These are phyloP conservation scores for Kingdonia uniflora DNA, from an alignment of 164 flowering plant species.

Conservation along the genomic window DNA sequence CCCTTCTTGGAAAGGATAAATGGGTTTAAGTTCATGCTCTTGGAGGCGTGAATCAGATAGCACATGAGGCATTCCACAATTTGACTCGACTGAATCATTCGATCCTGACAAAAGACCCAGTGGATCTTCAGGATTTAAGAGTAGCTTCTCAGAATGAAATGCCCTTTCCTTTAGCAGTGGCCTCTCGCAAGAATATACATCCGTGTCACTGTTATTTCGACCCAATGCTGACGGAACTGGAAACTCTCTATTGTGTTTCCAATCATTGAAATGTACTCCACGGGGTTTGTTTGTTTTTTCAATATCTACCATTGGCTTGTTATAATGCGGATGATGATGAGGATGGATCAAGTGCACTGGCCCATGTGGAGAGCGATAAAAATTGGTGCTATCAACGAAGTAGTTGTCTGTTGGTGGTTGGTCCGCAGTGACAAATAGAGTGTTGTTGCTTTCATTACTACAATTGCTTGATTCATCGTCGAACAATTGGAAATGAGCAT, in stretches of 20 bases:
- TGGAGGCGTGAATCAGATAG: conserved; percentile 50
- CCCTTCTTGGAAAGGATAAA: conserved; percentile 18
- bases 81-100: conserved; percentile 18
- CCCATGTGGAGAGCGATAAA: conserved; percentile 15
- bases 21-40: conserved; percentile 12
- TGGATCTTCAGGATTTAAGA: conserved; percentile 22
- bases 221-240: conserved; percentile 13
- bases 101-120: conserved; percentile 14
- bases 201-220: conserved; percentile 22
- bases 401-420: conserved; percentile 22
- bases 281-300: conserved; percentile 11
- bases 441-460: conserved; percentile 17
- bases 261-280: conserved; percentile 18
- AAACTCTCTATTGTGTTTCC: conserved; percentile 20
- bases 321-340: conserved; percentile 8
- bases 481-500: conserved; percentile 13
- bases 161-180: conserved; percentile 24
- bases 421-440: conserved; percentile 10
- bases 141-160: conserved; percentile 27
- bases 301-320: conserved; percentile 16
- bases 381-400: conserved; percentile 6
- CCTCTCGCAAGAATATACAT: conserved; percentile 16
- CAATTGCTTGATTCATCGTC: conserved; percentile 20
- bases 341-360: conserved; percentile 14
- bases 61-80: conserved; percentile 37